phyloP scores from a whole-genome alignment of 2,329 filamentous ascomycete species.

The Zymoseptoria brevis region DNA sequence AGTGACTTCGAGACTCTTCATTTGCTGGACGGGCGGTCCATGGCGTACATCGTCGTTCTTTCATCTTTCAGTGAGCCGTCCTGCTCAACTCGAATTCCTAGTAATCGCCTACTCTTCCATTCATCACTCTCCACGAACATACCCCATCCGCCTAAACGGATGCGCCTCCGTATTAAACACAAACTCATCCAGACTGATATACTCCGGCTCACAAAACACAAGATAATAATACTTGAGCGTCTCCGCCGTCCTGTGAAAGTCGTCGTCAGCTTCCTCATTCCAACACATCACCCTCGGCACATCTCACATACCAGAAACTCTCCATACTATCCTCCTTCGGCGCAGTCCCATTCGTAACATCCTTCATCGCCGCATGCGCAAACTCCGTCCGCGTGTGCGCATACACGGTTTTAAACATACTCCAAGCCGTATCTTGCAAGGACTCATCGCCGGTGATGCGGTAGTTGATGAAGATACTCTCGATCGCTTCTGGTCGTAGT shows the following conservation, averaged over 20 bases:
- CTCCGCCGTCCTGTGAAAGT: slow-evolving; percentile 31
- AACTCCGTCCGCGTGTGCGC: slow-evolving; percentile 53
- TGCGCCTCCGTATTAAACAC: slow-evolving; percentile 46
- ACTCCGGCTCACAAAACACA: slow-evolving; percentile 36
- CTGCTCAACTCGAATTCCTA: neutral
- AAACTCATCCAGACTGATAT: slow-evolving; percentile 41
- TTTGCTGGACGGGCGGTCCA: too few relatives aligned
- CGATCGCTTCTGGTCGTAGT: slow-evolving; percentile 68
- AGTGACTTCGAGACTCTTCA: too few relatives aligned
- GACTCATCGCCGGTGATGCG: slow-evolving; percentile 59
- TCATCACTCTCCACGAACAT: neutral
- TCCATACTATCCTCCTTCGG: slow-evolving; percentile 56
- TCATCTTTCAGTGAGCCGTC: neutral
- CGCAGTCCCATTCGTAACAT: slow-evolving; percentile 49
- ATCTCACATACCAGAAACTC: slow-evolving; percentile 51
- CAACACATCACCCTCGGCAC: slow-evolving; percentile 36
- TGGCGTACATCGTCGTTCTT: too few relatives aligned
- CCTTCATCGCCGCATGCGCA: slow-evolving; percentile 58
- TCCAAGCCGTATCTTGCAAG: slow-evolving; percentile 64
- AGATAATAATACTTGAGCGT: slow-evolving; percentile 46
- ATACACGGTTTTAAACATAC: slow-evolving; percentile 61
- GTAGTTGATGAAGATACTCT: slow-evolving; percentile 72
- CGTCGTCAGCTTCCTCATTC: neutral
- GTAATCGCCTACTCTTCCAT: neutral
- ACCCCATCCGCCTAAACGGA: slow-evolving; percentile 29